Conservation (phyloP, 2,329 filamentous ascomycete species). For the Keithomyces neogunnii region DNA sequence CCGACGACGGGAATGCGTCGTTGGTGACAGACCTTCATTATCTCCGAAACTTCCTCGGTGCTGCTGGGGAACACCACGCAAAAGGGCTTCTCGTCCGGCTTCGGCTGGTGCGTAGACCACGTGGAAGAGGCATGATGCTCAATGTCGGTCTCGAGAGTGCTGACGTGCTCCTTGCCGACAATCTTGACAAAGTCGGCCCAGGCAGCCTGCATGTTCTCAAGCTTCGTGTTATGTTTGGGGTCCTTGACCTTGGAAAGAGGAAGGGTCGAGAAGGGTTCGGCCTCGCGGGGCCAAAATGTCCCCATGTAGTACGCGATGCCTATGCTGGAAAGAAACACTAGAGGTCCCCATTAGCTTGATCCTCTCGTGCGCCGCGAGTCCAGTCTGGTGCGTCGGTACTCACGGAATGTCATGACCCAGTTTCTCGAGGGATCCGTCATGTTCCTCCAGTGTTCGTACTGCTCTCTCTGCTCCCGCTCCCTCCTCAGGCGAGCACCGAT, state of each 20-base stretch:
- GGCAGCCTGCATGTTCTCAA: slow-evolving; percentile 58
- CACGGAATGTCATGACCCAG: slow-evolving; percentile 48
- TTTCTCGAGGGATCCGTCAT: slow-evolving; percentile 34
- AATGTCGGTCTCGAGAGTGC: slow-evolving; percentile 47
- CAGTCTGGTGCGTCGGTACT: slow-evolving; percentile 11
- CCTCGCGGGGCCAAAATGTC: slow-evolving; percentile 41
- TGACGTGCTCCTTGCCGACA: slow-evolving; percentile 57
- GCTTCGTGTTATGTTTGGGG: slow-evolving; percentile 49
- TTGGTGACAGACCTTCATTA: slow-evolving; percentile 83
- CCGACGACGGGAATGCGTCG: slow-evolving; percentile 77
- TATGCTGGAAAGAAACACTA: slow-evolving; percentile 45
- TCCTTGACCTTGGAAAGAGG: slow-evolving; percentile 42
- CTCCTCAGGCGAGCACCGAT: slow-evolving; percentile 44
- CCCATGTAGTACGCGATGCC: slow-evolving; percentile 51
- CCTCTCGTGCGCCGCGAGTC: slow-evolving; percentile 3
- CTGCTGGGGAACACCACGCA: slow-evolving; percentile 67
- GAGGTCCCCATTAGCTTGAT: slow-evolving; percentile 3
- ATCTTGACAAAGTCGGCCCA: slow-evolving; percentile 61
- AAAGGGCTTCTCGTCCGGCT: slow-evolving; percentile 45
- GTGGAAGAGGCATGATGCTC: slow-evolving; percentile 49
- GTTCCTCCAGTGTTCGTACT: slow-evolving; percentile 35
- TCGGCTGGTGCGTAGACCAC: slow-evolving; percentile 52
- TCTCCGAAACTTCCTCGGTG: slow-evolving; percentile 75
- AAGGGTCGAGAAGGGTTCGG: slow-evolving; percentile 48
- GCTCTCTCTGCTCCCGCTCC: slow-evolving; percentile 45